Evolutionary conservation across 2,329 filamentous ascomycete species (phyloP).

Genomic region (Macrophomina phaseolina): DNA sequence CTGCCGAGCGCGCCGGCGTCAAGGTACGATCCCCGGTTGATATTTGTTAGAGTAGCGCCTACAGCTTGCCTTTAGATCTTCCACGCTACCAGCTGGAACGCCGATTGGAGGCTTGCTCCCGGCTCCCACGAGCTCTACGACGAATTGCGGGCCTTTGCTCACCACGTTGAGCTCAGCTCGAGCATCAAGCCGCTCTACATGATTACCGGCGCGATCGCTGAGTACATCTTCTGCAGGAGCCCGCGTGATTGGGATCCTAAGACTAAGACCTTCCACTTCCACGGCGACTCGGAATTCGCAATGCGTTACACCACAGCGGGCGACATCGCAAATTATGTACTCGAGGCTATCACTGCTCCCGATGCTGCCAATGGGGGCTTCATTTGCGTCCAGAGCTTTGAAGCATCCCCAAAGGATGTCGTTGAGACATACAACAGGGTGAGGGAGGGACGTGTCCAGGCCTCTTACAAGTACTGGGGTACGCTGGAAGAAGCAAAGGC

Average conservation of each 20-base stretch:
- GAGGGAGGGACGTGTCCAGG: neutral
- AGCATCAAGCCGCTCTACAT: neutral
- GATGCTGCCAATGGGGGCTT: neutral
- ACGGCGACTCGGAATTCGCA: neutral
- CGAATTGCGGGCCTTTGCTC: neutral
- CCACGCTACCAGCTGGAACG: conserved; percentile 41
- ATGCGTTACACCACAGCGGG: neutral
- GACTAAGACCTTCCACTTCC: neutral
- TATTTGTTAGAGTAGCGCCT: neutral
- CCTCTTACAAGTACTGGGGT: neutral
- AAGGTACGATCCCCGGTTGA: conserved; percentile 27
- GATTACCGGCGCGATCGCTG: neutral
- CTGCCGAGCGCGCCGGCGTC: conserved; percentile 44
- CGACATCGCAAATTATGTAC: neutral
- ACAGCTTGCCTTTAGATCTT: conserved; percentile 28
- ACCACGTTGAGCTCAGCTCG: neutral
- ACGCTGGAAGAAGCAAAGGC: neutral
- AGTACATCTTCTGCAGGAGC: neutral
- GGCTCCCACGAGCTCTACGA: neutral
- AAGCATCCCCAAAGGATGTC: neutral
- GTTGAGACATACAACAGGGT: neutral
- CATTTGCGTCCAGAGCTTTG: neutral
- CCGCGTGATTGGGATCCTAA: neutral
- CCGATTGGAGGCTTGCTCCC: conserved; percentile 38
- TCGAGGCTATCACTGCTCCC: neutral